Conservation (phyloP, 2,329 filamentous ascomycete species). For the Sarocladium brachiariae region DNA sequence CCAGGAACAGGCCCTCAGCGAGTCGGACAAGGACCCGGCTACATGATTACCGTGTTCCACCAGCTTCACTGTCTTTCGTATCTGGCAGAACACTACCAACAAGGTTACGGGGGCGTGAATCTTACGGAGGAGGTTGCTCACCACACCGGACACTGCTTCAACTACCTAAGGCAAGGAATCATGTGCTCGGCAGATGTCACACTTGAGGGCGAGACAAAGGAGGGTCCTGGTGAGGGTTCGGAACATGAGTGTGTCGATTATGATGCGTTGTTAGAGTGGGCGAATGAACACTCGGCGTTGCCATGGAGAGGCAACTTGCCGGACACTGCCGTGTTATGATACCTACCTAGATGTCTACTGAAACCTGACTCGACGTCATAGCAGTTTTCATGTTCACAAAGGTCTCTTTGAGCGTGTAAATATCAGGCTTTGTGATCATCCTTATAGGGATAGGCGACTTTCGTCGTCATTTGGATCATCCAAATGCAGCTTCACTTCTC, state of each 20-base stretch:
- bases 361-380: no score
- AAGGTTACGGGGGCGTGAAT: constrained; percentile 6
- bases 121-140: constrained; percentile 9
- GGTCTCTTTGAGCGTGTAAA: no score
- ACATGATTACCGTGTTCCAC: constrained; percentile 13
- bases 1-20: background rate
- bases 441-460: no score
- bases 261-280: constrained; percentile 6
- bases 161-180: constrained; percentile 33
- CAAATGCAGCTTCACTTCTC: no score
- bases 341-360: background rate
- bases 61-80: constrained; percentile 16
- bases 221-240: constrained; percentile 7
- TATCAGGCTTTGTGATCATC: no score
- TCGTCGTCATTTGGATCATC: no score
- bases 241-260: constrained; percentile 10
- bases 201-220: constrained; percentile 11
- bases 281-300: constrained; percentile 7
- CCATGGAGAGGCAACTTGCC: constrained; percentile 7
- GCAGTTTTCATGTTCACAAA: no score
- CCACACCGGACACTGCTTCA: constrained; percentile 33
- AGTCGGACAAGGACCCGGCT: background rate
- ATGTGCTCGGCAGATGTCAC: constrained; percentile 27
- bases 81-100: constrained; percentile 7
- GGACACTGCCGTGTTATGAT: constrained; percentile 1